Evolutionary conservation across 176 grass and related monocot species (phyloP).

Genomic region (Melocanna baccifera): DNA sequence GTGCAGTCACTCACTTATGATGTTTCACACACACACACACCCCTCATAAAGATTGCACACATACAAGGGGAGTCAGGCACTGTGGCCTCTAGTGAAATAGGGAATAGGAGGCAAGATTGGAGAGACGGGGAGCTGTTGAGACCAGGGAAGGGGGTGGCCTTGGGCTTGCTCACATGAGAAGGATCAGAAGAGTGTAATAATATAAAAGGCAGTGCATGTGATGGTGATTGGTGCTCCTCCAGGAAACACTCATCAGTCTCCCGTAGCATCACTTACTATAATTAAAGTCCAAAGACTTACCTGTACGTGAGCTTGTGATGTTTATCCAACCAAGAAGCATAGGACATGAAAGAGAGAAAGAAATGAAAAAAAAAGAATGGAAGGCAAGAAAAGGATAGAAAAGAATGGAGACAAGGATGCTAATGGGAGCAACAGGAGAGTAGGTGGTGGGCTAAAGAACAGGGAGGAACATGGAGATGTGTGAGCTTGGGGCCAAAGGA

Average conservation of each 20-base stretch:
- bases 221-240: constrained; percentile 40
- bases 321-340: constrained; percentile 44
- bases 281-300: constrained; percentile 32
- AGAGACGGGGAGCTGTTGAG: constrained; percentile 38
- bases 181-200: constrained; percentile 31
- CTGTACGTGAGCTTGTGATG: constrained; percentile 25
- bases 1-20: constrained; percentile 23
- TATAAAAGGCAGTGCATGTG: constrained; percentile 57
- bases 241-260: constrained; percentile 41
- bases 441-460: constrained; percentile 42
- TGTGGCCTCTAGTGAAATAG: constrained; percentile 13
- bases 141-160: constrained; percentile 2
- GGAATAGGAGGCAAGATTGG: constrained; percentile 40
- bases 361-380: neutral
- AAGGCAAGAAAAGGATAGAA: constrained; percentile 18
- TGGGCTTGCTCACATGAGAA: constrained; percentile 41
- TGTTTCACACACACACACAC: constrained; percentile 15
- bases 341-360: constrained; percentile 19
- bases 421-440: constrained; percentile 41
- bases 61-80: constrained; percentile 1
- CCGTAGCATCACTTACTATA: constrained; percentile 38
- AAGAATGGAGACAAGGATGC: constrained; percentile 36
- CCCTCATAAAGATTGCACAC: constrained; percentile 21
- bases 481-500: constrained; percentile 61
- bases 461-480: constrained; percentile 45